A percentile compares a stretch with the other conserved stretches of the same genome.
Conservation (phyloP, 495 filamentous ascomycete species). For the Penicillium bovifimosum region DNA sequence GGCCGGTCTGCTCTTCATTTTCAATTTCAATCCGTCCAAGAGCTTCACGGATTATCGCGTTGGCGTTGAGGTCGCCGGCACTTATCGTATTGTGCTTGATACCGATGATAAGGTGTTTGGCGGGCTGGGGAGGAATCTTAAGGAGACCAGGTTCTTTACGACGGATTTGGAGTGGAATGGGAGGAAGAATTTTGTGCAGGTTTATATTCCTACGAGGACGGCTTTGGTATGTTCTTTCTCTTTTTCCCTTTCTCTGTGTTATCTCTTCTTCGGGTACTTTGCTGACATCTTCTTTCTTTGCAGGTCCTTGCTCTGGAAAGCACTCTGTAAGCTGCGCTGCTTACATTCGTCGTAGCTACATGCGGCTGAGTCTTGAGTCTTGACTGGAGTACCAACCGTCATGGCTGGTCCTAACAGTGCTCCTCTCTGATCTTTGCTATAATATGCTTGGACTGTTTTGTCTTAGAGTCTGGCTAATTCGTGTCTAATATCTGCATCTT, state of each 20-base stretch:
- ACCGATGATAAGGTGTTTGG: conserved; percentile 74
- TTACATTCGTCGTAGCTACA: not conserved
- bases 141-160: conserved; percentile 81
- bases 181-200: conserved; percentile 80
- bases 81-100: conserved; percentile 84
- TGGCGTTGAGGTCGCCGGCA: conserved; percentile 76
- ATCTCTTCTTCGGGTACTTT: not conserved
- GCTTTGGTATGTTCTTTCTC: conserved; percentile 63
- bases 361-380: not conserved
- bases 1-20: conserved; percentile 83
- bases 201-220: conserved; percentile 82
- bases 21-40: conserved; percentile 88
- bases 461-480: not conserved
- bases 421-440: not conserved
- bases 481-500: not conserved
- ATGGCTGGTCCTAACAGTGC: no score
- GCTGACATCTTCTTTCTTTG: conserved; percentile 9
- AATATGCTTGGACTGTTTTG: not conserved
- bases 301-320: conserved; percentile 51
- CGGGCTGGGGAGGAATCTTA: conserved; percentile 70
- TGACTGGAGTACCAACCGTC: no score
- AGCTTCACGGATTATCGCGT: conserved; percentile 92
- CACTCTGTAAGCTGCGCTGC: conserved; percentile 29
- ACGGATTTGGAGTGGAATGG: conserved; percentile 85
- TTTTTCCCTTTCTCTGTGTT: not conserved